phyloP scores from a whole-genome alignment of 169 alveolate species.

The Toxoplasma gondii region DNA sequence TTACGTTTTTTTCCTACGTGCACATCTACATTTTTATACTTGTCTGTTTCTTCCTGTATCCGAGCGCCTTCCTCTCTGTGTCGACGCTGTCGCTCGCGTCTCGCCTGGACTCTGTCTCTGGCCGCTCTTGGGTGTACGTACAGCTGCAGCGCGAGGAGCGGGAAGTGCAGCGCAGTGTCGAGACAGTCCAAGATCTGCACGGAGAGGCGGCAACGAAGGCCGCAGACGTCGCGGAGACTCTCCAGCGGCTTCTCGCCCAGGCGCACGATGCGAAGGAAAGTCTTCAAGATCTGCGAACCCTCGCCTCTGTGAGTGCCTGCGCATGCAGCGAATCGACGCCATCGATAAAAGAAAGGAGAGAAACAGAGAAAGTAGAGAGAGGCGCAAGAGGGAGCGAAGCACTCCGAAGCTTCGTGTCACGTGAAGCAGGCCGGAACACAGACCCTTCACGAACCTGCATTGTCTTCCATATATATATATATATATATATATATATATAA shows the following conservation, averaged over 20 bases:
- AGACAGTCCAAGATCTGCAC: neutral
- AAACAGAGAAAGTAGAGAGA: too few relatives aligned
- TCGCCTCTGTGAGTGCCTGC: neutral
- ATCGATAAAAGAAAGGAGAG: too few relatives aligned
- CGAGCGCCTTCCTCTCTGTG: neutral
- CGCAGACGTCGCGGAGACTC: neutral
- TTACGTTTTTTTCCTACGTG: neutral
- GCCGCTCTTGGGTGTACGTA: neutral
- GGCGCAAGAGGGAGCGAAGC: too few relatives aligned
- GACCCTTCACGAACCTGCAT: too few relatives aligned
- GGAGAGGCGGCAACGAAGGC: slow-evolving; percentile 10
- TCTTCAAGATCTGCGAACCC: neutral
- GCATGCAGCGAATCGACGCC: too few relatives aligned
- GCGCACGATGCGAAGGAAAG: neutral
- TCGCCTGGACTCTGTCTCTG: neutral
- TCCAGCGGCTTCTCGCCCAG: slow-evolving; percentile 2
- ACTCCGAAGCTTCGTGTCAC: too few relatives aligned
- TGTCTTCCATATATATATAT: too few relatives aligned
- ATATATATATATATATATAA: too few relatives aligned
- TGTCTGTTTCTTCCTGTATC: too few relatives aligned
- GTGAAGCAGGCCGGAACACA: too few relatives aligned
- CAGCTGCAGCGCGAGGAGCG: slow-evolving; percentile 33
- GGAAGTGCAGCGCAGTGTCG: neutral
- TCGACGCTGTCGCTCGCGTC: neutral
- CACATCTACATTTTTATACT: neutral